Evolutionary conservation across 1,284 basidiomycete species (phyloP).

Genomic region (Irpex rosettiformis): DNA sequence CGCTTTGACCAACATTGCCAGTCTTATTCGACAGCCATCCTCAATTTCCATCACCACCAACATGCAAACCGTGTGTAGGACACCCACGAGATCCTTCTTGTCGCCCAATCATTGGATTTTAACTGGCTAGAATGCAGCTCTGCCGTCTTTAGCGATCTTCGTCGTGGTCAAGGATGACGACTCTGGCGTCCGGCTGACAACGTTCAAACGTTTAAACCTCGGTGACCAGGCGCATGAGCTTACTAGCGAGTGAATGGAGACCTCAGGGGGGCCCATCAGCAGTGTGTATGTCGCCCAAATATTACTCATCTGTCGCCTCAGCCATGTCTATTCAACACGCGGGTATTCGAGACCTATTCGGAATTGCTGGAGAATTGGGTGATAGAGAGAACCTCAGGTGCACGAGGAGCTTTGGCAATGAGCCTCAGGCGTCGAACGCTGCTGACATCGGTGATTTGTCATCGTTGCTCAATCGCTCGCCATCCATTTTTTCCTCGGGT

Average conservation of each 20-base stretch:
- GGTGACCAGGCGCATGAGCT: no score
- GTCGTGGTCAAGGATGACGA: background rate
- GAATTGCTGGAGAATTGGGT: background rate
- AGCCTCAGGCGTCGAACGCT: background rate
- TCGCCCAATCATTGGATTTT: background rate
- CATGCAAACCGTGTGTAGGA: background rate
- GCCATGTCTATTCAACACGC: background rate
- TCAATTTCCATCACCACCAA: no score
- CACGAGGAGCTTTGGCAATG: no score
- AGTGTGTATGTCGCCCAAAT: no score
- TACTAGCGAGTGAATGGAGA: no score
- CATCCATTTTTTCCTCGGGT: background rate
- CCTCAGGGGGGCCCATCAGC: background rate
- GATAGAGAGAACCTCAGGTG: background rate
- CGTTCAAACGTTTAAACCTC: no score
- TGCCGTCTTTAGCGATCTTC: background rate
- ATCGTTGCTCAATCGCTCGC: constrained; percentile 8
- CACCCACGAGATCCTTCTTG: background rate
- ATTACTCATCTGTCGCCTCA: no score
- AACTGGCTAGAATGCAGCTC: background rate
- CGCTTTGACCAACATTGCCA: background rate
- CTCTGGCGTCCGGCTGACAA: background rate
- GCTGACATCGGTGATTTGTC: background rate
- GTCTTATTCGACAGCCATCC: background rate
- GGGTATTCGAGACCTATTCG: background rate